Evolutionary conservation across 371 early-diverging fungal genomes (phyloP), one percentile per base, ranked within the genome.

Genomic region (Smittium mucronatum): DNA sequence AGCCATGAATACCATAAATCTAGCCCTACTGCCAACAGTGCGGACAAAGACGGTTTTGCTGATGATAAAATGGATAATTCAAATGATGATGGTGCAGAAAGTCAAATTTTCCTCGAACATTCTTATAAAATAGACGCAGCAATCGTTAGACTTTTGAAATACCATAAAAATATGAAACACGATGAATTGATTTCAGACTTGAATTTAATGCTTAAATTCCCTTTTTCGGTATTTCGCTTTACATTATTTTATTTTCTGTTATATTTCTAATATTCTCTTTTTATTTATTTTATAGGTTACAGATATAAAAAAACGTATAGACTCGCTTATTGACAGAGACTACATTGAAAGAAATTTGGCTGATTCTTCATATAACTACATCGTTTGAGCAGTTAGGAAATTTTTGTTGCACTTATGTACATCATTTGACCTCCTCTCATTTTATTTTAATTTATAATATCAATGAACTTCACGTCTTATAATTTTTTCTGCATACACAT

Each of bases 141-240:
- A 0, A 87, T 97, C 75, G 97, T 95, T 2, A 84, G 97, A 47
- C 87, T 97, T 63, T 89, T 97, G 93, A 98, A 98, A 78, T 83
- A 88, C 0, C 83, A 89, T 34, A 90, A 89, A 77, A 81, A 76
- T 31, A 70, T 91, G 30, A 76, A 80, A 25, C 93, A 93, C 75
- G 75, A 77, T 0, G 73, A 80, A 1, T 79, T 98, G 34, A 76
- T 92, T 63, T 82, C 80, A 30, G 92, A 90, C 71, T 73, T 96
- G 15, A 81, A 89, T 66, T 78, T 80, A 25, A 86, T 88, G 68
- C 73, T 94, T 30, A 87, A 88, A 71, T 96, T 93, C 71, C 85
- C 89, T 8, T 77, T 91, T 26, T 33, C 31, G 15, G 68, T 68
- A 68, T 15, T 17, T 26, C 16, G 28, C 16, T 30, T 26, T n/a